These are phyloP conservation scores for Saturnispora ahearnii DNA, from an alignment of 805 yeast genomes.

Conservation along the genomic window DNA sequence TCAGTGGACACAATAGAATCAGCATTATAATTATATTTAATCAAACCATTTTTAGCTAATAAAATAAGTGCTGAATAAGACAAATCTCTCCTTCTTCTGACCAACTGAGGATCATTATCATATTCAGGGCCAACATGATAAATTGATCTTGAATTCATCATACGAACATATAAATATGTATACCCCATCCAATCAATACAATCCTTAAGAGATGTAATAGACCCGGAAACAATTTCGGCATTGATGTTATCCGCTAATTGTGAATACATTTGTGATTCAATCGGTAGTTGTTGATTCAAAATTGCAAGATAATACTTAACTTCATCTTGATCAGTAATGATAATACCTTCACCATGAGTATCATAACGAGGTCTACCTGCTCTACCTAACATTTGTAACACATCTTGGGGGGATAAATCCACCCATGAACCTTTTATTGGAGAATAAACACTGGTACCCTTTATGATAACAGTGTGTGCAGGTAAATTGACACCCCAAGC, in stretches of 20 bases:
- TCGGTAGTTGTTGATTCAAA: slow-evolving; percentile 85
- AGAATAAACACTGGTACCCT: slow-evolving; percentile 89
- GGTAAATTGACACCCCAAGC: slow-evolving; percentile 98
- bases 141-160: slow-evolving; percentile 60
- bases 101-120: slow-evolving; percentile 39
- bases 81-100: slow-evolving; percentile 53
- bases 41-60: slow-evolving; percentile 48
- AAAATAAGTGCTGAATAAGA: slow-evolving; percentile 66
- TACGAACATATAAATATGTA: slow-evolving; percentile 72
- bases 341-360: slow-evolving; percentile 85
- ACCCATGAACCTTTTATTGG: slow-evolving; percentile 88
- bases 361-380: slow-evolving; percentile 97
- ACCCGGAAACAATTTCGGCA: slow-evolving; percentile 79
- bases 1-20: slow-evolving; percentile 52
- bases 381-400: slow-evolving; percentile 94
- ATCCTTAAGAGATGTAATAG: slow-evolving; percentile 48
- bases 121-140: slow-evolving; percentile 70
- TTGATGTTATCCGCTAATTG: slow-evolving; percentile 66
- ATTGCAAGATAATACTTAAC: slow-evolving; percentile 83
- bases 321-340: slow-evolving; percentile 79
- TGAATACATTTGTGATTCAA: slow-evolving; percentile 76
- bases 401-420: slow-evolving; percentile 89
- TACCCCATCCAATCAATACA: slow-evolving; percentile 75
- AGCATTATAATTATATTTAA: slow-evolving; percentile 43
- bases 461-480: slow-evolving; percentile 87